phyloP scores from a whole-genome alignment of 192 early-diverging fungal species.

The Glomus cerebriforme region DNA sequence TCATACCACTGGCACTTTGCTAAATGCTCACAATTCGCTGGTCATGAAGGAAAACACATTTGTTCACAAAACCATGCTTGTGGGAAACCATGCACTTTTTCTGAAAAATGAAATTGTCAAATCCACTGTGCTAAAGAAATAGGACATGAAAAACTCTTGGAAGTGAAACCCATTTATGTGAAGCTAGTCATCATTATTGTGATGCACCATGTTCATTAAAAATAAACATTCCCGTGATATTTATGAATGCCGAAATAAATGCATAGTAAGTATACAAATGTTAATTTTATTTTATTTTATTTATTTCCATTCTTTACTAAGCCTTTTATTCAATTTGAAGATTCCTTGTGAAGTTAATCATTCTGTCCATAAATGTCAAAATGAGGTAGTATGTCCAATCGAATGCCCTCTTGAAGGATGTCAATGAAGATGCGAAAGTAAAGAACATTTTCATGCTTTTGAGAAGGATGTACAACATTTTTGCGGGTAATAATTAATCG shows the following conservation, averaged over 20 bases:
- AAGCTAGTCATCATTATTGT: conserved; percentile 37
- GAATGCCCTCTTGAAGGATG: conserved; percentile 18
- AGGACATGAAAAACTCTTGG: conserved; percentile 23
- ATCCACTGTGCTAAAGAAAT: conserved; percentile 2
- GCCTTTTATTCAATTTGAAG: neutral
- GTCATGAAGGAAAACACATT: conserved; percentile 15
- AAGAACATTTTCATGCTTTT: conserved; percentile 20
- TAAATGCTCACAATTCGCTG: conserved; percentile 5
- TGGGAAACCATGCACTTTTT: conserved; percentile 4
- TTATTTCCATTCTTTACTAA: neutral
- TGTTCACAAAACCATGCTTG: conserved; percentile 24
- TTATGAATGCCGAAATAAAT: conserved; percentile 23
- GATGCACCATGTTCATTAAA: conserved; percentile 38
- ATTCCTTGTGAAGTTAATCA: conserved; percentile 30
- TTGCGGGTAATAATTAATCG: conserved; percentile 26
- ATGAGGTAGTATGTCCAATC: conserved; percentile 30
- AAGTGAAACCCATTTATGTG: conserved; percentile 35
- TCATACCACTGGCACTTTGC: conserved; percentile 6
- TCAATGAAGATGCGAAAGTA: conserved; percentile 9
- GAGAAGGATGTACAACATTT: conserved; percentile 20
- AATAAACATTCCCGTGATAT: neutral
- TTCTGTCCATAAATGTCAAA: conserved; percentile 35
- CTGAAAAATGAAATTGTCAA: conserved; percentile 12
- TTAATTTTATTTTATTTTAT: neutral
- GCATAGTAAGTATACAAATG: conserved; percentile 14